These are phyloP conservation scores for Zalerion maritima DNA, from an alignment of 495 filamentous ascomycete species.

Conservation along the genomic window DNA sequence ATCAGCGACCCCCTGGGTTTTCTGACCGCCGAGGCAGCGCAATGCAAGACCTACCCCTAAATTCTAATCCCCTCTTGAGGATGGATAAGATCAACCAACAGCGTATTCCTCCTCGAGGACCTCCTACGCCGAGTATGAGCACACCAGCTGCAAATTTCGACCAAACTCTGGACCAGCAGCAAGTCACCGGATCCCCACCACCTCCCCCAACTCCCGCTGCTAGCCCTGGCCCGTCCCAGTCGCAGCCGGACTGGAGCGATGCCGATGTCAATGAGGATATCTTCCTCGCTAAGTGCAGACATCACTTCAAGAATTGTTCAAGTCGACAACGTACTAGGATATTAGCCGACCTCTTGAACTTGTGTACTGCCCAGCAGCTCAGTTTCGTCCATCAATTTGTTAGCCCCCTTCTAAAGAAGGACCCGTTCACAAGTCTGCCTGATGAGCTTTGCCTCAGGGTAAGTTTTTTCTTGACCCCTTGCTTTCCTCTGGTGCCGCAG, in stretches of 20 bases:
- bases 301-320: conserved; percentile 36
- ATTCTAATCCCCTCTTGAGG: conserved; percentile 23
- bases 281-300: conserved; percentile 32
- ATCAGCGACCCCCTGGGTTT: conserved; percentile 24
- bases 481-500: conserved; percentile 2
- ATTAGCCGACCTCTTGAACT: conserved; percentile 70
- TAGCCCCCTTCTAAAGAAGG: conserved; percentile 81
- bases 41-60: conserved; percentile 29
- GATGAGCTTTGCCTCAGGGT: conserved; percentile 86
- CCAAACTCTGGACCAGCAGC: no score
- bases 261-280: conserved; percentile 37
- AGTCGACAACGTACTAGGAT: conserved; percentile 40
- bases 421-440: conserved; percentile 79
- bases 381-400: conserved; percentile 93
- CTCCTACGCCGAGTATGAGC: conserved; percentile 42
- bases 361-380: conserved; percentile 86
- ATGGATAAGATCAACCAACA: conserved; percentile 35
- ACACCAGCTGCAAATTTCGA: conserved; percentile 42
- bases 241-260: conserved; percentile 37
- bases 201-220: conserved; percentile 42
- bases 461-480: conserved; percentile 15
- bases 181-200: conserved; percentile 36
- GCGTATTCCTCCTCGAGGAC: conserved; percentile 28
- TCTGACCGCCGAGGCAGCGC: conserved; percentile 28
- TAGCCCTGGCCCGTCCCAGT: conserved; percentile 38